Evolutionary conservation across 306 rosid species (phyloP), one percentile per base, ranked within the genome.

Genomic region (Cajanus cajan): DNA sequence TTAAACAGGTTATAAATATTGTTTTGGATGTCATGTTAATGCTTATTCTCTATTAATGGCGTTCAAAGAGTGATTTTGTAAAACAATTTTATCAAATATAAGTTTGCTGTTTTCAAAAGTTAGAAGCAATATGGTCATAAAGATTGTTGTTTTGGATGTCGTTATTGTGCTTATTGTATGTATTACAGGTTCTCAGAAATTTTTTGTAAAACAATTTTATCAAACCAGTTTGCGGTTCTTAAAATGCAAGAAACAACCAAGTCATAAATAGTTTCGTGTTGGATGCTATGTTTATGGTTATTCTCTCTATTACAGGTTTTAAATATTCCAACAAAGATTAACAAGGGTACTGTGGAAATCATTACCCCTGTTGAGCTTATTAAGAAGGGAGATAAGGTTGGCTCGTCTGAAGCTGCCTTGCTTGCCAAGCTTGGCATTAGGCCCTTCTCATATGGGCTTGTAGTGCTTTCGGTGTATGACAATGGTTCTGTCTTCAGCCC

Each of bases 301-400:
- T 6, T 14, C 7, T 73, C 5, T 5, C 2, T 16, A 41, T 4
- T 57, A 0, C 90, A 94, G 98, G 98, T 94, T 0, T 85, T 94
- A 0, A 94, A 94, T 14, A 94, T 94, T 14, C 98, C 98, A 0
- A 92, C 98, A 1, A 92, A 94, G 88, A 94, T 94, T 85, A 94
- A 94, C 90, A 90, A 92, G 88, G 98, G 98, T 37, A 94, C 98
- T 63, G 98, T 94, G 0, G 98, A 94, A 87, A 94, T 94, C 54
- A 92, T 94, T n/a, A 94, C 97, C 73, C 96, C 97, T 28, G 98
- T 94, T 8, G 98, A 94, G 68, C 94, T 94, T 22, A 92, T 92
- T 75, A 94, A 31, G 89, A 94, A 94, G 90, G 97, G 98, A 28
- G 98, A 94, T 2, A 94, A 94, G 87, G 98, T 92, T 0, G 97